These are phyloP conservation scores for Ogataea hybrid DNA, from an alignment of 1,139 yeast genomes.

Conservation along the genomic window DNA sequence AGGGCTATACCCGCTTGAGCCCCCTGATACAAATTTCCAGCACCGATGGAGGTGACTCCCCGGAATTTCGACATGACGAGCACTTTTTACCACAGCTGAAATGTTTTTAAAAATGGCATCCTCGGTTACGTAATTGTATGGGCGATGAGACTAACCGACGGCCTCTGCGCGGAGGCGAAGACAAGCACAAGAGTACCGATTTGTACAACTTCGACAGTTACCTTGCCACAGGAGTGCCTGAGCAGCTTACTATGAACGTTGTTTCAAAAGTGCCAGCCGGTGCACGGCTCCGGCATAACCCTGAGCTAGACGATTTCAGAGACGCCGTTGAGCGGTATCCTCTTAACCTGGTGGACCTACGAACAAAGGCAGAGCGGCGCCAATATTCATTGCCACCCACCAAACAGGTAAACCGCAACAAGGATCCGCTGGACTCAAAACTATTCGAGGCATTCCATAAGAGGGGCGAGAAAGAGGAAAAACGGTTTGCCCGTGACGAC, in stretches of 20 bases:
- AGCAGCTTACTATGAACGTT: slow-evolving; percentile 22
- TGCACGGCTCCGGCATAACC: slow-evolving; percentile 11
- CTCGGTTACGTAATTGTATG: slow-evolving; percentile 10
- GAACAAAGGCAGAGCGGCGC: neutral
- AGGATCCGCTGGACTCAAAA: slow-evolving; percentile 25
- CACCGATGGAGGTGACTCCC: slow-evolving; percentile 14
- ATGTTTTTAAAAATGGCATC: slow-evolving; percentile 1
- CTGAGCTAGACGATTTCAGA: slow-evolving; percentile 14
- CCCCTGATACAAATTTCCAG: slow-evolving; percentile 7
- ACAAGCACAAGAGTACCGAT: slow-evolving; percentile 8
- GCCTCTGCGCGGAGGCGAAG: slow-evolving; percentile 4
- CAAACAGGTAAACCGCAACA: neutral
- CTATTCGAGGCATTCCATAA: slow-evolving; percentile 33
- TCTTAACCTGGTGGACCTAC: slow-evolving; percentile 15
- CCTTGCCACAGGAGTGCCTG: slow-evolving; percentile 25
- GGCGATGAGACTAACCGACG: slow-evolving; percentile 2
- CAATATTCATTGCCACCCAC: neutral
- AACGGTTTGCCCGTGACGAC: slow-evolving; percentile 44
- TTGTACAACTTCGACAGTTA: slow-evolving; percentile 29
- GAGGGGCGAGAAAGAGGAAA: slow-evolving; percentile 48
- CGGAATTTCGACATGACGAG: slow-evolving; percentile 13
- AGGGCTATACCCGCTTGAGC: neutral
- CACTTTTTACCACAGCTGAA: neutral
- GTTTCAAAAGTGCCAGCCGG: slow-evolving; percentile 13
- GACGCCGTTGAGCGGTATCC: slow-evolving; percentile 9